These are phyloP conservation scores for Pichia cabralensis DNA, from an alignment of 805 yeast species.

Conservation along the genomic window DNA sequence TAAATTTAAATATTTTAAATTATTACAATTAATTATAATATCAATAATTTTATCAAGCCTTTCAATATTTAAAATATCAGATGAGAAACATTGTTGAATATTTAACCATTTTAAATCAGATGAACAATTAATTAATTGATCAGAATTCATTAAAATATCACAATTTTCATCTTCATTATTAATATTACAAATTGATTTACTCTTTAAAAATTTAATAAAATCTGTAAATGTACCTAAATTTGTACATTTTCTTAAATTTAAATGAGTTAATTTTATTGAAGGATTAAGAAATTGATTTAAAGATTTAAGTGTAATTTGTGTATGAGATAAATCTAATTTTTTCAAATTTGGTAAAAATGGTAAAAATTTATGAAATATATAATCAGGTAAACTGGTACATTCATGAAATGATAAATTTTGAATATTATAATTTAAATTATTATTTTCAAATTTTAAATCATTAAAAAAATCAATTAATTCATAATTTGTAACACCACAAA, in stretches of 20 bases:
- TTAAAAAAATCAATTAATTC: constrained; percentile 52
- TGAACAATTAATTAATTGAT: not conserved
- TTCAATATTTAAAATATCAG: constrained; percentile 18
- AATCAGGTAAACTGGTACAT: constrained; percentile 64
- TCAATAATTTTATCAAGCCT: constrained; percentile 4
- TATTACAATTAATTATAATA: constrained; percentile 23
- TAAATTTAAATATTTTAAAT: constrained; percentile 37
- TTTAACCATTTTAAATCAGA: constrained; percentile 41
- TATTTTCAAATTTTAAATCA: constrained; percentile 24
- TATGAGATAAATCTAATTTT: constrained; percentile 72
- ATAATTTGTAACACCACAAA: constrained; percentile 76
- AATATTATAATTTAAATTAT: constrained; percentile 14
- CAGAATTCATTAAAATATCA: constrained; percentile 12
- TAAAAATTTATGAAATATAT: constrained; percentile 45
- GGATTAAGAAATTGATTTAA: constrained; percentile 43
- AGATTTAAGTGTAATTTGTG: constrained; percentile 59
- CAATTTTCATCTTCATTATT: not conserved
- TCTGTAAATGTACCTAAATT: constrained; percentile 60
- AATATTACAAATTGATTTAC: constrained; percentile 43
- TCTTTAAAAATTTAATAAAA: constrained; percentile 55
- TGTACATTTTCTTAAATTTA: constrained; percentile 57
- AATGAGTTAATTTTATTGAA: constrained; percentile 56
- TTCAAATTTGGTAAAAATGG: constrained; percentile 47
- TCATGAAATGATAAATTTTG: constrained; percentile 70
- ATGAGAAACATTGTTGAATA: constrained; percentile 43